phyloP scores from a whole-genome alignment of 768 basidiomycete genomes.

The Sporobolomyces pararoseus region DNA sequence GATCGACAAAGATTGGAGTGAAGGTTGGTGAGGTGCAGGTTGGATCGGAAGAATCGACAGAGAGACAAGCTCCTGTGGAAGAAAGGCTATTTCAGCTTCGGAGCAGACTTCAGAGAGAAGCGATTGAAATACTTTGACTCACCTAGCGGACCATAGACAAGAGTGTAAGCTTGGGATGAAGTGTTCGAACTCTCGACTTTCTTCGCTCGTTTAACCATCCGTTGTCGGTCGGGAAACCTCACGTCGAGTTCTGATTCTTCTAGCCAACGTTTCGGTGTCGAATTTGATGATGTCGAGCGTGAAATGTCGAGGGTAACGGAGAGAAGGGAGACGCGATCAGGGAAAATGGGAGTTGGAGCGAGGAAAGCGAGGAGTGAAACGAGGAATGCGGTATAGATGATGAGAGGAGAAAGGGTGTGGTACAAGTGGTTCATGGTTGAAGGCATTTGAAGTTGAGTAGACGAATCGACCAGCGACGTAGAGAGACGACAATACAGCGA shows the following conservation, averaged over 20 bases:
- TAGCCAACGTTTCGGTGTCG: slow-evolving; percentile 5
- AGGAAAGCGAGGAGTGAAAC: slow-evolving; percentile 37
- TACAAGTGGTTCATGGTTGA: slow-evolving; percentile 35
- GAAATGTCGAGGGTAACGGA: slow-evolving; percentile 2
- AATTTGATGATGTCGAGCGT: neutral
- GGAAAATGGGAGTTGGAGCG: slow-evolving; percentile 26
- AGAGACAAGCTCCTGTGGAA: slow-evolving; percentile 30
- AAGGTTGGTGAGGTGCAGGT: slow-evolving; percentile 25
- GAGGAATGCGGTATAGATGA: slow-evolving; percentile 33
- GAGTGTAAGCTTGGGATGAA: neutral
- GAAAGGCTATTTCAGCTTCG: no score
- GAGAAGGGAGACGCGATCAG: slow-evolving; percentile 29
- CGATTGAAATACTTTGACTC: neutral
- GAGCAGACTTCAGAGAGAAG: no score
- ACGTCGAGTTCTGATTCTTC: neutral
- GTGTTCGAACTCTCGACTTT: neutral
- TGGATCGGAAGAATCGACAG: neutral
- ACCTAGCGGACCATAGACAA: slow-evolving; percentile 29
- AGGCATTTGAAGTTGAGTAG: neutral
- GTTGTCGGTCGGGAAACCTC: neutral
- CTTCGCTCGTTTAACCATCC: slow-evolving; percentile 9
- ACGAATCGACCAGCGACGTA: slow-evolving; percentile 32
- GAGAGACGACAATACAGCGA: neutral
- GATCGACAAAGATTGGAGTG: slow-evolving; percentile 35
- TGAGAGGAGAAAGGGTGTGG: slow-evolving; percentile 30